Evolutionary conservation across 257 asterid species (phyloP), one percentile per base, ranked within the genome.

Genomic region (Anisodus acutangulus): DNA sequence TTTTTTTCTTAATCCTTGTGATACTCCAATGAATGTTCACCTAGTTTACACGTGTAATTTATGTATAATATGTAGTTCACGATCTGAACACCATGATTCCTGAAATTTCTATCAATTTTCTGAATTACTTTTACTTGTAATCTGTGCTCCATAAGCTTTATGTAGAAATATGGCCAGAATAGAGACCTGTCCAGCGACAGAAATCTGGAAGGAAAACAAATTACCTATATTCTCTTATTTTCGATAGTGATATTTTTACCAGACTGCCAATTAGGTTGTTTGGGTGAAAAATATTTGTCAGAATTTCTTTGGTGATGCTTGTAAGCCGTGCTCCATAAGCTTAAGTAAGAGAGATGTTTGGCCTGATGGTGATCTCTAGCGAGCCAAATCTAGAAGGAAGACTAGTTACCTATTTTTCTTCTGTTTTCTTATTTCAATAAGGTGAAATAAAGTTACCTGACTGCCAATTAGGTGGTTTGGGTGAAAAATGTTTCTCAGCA

Each of bases 1-100:
- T 95, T 90, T 88, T 93, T 82, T 69, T 79, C 26, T 88, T 22
- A 57, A 84, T 41, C 86, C 62, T 81, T 87, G 47, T 74, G 54
- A 47, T 53, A 74, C 11, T 83, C 16, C 43, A 60, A 45, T 59
- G 41, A 39, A 8, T 35, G 19, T 39, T 82, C 78, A 43, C 22
- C 63, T 45, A 62, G 59, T n/a, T 81, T 45, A 41, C 63, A 81
- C 9, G 5, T 49, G 63, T 43, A 63, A 3, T 4, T 59, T 43
- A 41, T 80, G 15, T 17, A 16, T 4, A 67, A 37, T 67, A 37
- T 45, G n/a, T 72, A 72, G 59, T 47, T 19, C 58, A 19, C 45
- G 79, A 45, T 49, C 58, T 71, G 39, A 6, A 71, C 2, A 10
- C 58, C 26, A 16, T n/a, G 59, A 47, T 72, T 43, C 7, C 9